A percentile compares a stretch with the other conserved stretches of the same genome.
Conservation (phyloP, 495 filamentous ascomycete genomes). For the Elasticomyces elasticus region DNA sequence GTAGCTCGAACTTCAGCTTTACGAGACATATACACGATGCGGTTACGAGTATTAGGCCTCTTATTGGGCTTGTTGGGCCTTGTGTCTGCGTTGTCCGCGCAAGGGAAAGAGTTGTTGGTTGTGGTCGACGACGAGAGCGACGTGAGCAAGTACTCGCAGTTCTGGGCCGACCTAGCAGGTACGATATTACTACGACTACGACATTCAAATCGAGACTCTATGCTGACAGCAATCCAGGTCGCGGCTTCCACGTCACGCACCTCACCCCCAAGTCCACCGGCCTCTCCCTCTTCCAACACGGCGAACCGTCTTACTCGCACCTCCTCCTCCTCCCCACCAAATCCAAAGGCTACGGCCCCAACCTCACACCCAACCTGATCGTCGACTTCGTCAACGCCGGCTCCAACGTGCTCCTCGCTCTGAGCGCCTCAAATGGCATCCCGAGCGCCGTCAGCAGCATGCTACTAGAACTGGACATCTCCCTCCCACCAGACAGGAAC, state of each 20-base stretch:
- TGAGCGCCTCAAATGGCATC: conserved; percentile 62
- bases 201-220: background rate
- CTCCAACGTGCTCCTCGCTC: conserved; percentile 85
- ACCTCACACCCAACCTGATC: conserved; percentile 73
- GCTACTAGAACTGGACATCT: conserved; percentile 83
- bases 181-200: conserved; percentile 15
- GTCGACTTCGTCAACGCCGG: conserved; percentile 84
- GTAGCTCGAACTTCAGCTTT: conserved; percentile 10
- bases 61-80: conserved; percentile 52
- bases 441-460: conserved; percentile 73
- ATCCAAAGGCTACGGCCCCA: conserved; percentile 83
- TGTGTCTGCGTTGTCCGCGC: conserved; percentile 68
- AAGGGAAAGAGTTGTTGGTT: conserved; percentile 72
- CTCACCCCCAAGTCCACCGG: conserved; percentile 78
- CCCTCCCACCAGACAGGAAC: conserved; percentile 74
- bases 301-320: conserved; percentile 84
- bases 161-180: conserved; percentile 77
- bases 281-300: conserved; percentile 74
- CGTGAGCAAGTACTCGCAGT: conserved; percentile 68
- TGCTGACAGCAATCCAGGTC: conserved; percentile 39
- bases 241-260: conserved; percentile 71
- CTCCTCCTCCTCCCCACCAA: conserved; percentile 76
- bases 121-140: conserved; percentile 74
- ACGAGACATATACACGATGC: conserved; percentile 44
- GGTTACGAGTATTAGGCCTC: conserved; percentile 62